phyloP scores from a whole-genome alignment of 257 asterid genomes.

The Salvia splendens region DNA sequence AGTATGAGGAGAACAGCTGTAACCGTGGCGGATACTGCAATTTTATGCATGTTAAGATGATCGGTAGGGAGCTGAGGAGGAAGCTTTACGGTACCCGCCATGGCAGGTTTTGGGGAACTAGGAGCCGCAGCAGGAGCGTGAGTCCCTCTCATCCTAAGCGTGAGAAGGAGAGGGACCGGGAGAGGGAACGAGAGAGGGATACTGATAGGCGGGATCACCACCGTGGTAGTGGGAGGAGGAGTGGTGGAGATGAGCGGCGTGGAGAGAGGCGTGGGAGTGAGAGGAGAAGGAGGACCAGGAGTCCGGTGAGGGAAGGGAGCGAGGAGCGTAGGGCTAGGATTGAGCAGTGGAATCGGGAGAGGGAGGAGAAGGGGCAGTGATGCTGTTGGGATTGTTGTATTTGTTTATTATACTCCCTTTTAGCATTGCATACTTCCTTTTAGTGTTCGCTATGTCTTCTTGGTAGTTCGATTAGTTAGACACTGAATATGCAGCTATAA shows the following conservation, averaged over 20 bases:
- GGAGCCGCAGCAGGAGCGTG: constrained; percentile 59
- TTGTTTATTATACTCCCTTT: neutral
- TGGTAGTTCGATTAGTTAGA: constrained; percentile 33
- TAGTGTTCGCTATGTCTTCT: constrained; percentile 19
- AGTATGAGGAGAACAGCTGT: constrained; percentile 61
- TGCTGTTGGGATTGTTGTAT: constrained; percentile 26
- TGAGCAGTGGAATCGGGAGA: constrained; percentile 72
- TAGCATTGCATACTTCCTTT: constrained; percentile 11
- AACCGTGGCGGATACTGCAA: constrained; percentile 66
- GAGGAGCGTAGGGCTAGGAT: constrained; percentile 67
- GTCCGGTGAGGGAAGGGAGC: constrained; percentile 67
- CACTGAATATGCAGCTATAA: constrained; percentile 21
- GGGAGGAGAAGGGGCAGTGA: constrained; percentile 55
- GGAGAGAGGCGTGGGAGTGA: constrained; percentile 41
- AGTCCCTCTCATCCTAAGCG: constrained; percentile 42
- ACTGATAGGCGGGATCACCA: constrained; percentile 43
- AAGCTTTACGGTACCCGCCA: constrained; percentile 48
- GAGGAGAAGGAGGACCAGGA: constrained; percentile 45
- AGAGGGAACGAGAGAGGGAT: constrained; percentile 43
- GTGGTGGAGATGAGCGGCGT: constrained; percentile 21
- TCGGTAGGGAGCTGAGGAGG: constrained; percentile 58
- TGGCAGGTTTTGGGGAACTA: constrained; percentile 40
- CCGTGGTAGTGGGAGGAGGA: constrained; percentile 46
- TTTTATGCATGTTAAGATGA: constrained; percentile 68
- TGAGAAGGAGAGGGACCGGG: constrained; percentile 42